These are phyloP conservation scores for Hypoxylon sp. DNA, from an alignment of 2,329 filamentous ascomycete genomes.

Conservation along the genomic window DNA sequence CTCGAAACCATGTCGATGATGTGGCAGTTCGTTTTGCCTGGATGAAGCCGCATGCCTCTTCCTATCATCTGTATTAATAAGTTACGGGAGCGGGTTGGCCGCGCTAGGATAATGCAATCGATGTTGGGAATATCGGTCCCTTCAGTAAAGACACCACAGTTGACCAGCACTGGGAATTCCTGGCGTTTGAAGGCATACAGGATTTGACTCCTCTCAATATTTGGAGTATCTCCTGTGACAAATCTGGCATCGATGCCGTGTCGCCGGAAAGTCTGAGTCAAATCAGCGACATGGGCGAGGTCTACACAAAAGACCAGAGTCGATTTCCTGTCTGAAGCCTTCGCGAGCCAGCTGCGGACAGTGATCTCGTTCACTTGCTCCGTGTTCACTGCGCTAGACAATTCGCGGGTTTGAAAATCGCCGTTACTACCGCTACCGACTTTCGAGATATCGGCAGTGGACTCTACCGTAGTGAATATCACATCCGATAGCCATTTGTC, in stretches of 20 bases:
- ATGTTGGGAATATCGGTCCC: slow-evolving; percentile 98
- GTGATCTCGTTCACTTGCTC: slow-evolving; percentile 84
- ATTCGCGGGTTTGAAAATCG: slow-evolving; percentile 83
- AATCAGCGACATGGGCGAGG: slow-evolving; percentile 79
- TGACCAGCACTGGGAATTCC: slow-evolving; percentile 88
- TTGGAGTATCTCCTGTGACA: slow-evolving; percentile 85
- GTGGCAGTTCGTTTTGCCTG: slow-evolving; percentile 89
- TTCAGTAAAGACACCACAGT: slow-evolving; percentile 97
- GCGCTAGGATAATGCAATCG: slow-evolving; percentile 88
- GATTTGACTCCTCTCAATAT: slow-evolving; percentile 74
- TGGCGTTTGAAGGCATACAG: slow-evolving; percentile 81
- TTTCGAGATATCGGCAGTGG: slow-evolving; percentile 81
- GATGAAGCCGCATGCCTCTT: slow-evolving; percentile 85
- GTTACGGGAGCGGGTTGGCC: slow-evolving; percentile 93
- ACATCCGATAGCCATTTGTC: slow-evolving; percentile 94
- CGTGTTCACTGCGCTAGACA: slow-evolving; percentile 88
- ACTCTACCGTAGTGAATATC: slow-evolving; percentile 92
- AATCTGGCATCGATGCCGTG: slow-evolving; percentile 86
- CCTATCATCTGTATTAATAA: slow-evolving; percentile 98
- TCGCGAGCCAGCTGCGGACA: slow-evolving; percentile 86
- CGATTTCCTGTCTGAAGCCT: slow-evolving; percentile 79
- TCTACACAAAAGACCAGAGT: slow-evolving; percentile 97
- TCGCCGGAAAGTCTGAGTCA: slow-evolving; percentile 81
- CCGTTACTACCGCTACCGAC: slow-evolving; percentile 75
- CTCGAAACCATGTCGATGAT: slow-evolving; percentile 96